Percentiles rank a stretch among this genome's conserved stretches.
Conservation (phyloP, 2,329 filamentous ascomycete genomes). For the Cladosporium sp. region DNA sequence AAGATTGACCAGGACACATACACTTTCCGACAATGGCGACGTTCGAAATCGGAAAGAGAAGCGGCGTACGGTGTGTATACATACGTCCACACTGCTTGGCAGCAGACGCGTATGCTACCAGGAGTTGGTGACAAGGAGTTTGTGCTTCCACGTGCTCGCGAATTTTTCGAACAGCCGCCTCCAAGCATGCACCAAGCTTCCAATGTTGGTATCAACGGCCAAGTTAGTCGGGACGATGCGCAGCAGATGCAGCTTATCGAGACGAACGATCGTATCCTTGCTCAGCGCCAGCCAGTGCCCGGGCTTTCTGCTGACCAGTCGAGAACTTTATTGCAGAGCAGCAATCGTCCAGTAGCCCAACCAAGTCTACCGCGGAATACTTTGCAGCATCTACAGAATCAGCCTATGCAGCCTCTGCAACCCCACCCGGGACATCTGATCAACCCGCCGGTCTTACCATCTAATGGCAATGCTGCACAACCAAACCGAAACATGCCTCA, state of each 20-base stretch:
- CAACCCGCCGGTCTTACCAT: background rate
- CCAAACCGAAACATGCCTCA: background rate
- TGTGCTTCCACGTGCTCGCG: background rate
- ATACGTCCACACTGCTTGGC: constrained; percentile 17
- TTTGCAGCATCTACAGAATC: background rate
- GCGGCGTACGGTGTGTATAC: constrained; percentile 21
- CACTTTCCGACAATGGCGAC: constrained; percentile 20
- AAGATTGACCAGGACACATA: constrained; percentile 26
- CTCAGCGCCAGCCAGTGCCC: background rate
- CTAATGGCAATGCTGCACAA: background rate
- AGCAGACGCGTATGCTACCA: background rate
- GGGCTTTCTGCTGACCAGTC: background rate
- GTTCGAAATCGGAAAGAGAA: constrained; percentile 21
- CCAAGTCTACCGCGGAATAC: background rate
- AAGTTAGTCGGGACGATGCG: background rate
- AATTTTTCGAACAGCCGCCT: background rate
- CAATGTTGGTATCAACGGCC: background rate
- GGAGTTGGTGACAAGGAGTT: background rate
- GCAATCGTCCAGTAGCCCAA: background rate
- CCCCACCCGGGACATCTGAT: background rate
- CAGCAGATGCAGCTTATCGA: background rate
- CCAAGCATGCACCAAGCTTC: background rate
- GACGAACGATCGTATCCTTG: background rate
- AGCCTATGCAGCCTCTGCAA: background rate
- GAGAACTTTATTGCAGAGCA: background rate